Conservation (phyloP, 441 rosid species). For the Populus tomentosa region DNA sequence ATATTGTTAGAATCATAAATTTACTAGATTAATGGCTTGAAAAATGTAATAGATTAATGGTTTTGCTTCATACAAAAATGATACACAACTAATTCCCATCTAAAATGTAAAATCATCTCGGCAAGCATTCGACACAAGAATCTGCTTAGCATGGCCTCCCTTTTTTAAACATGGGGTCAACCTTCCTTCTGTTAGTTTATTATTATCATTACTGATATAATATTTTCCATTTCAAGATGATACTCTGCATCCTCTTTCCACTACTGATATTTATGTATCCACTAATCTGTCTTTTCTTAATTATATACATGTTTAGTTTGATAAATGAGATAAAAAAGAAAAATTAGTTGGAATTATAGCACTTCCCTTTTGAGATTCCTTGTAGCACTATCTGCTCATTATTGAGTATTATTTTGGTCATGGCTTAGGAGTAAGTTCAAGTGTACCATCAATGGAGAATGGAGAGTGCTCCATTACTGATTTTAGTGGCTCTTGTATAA, state of each 20-base stretch:
- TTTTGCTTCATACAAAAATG: not conserved
- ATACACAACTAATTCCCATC: not conserved
- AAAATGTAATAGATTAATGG: not conserved
- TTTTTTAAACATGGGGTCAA: slow-evolving; percentile 2
- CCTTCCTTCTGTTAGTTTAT: slow-evolving; percentile 10
- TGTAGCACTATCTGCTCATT: slow-evolving; percentile 20
- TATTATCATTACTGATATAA: not conserved
- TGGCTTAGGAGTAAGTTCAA: not conserved
- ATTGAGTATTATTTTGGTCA: slow-evolving; percentile 7
- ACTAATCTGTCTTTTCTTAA: slow-evolving; percentile 19
- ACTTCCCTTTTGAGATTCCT: slow-evolving; percentile 25
- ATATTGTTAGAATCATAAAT: not conserved
- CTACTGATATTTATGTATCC: slow-evolving; percentile 18
- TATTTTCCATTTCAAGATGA: slow-evolving; percentile 7
- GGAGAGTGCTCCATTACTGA: not conserved
- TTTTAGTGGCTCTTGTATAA: not conserved
- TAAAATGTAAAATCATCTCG: slow-evolving; percentile 6
- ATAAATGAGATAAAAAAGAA: not conserved
- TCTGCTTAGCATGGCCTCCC: slow-evolving; percentile 9
- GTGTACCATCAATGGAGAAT: not conserved
- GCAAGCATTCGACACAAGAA: slow-evolving; percentile 28
- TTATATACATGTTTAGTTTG: slow-evolving; percentile 6
- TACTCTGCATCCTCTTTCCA: slow-evolving; percentile 21
- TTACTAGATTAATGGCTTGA: not conserved
- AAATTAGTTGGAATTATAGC: slow-evolving; percentile 11